Conservation (phyloP, 805 yeast species). For the Ogataea methanolica region DNA sequence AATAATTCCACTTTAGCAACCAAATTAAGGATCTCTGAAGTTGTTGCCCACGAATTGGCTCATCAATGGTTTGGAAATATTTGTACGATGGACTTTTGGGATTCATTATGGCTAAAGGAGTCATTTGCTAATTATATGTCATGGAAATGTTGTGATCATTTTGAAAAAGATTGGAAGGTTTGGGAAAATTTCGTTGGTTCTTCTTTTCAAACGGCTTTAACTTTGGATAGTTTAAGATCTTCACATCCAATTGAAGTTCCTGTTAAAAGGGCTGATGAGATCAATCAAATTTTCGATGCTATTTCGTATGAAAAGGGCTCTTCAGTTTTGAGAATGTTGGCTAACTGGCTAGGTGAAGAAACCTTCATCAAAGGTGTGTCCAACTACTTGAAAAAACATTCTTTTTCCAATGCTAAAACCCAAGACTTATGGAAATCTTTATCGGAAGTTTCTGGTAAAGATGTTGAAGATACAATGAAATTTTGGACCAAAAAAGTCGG, state of each 20-base stretch:
- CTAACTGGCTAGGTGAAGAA: slow-evolving; percentile 67
- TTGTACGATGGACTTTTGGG: slow-evolving; percentile 94
- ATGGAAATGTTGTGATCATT: slow-evolving; percentile 61
- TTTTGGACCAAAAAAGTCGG: slow-evolving; percentile 74
- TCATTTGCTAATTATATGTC: slow-evolving; percentile 90
- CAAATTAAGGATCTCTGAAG: slow-evolving; percentile 74
- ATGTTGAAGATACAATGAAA: slow-evolving; percentile 59
- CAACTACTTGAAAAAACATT: slow-evolving; percentile 55
- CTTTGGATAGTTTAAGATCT: slow-evolving; percentile 54
- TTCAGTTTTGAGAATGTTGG: slow-evolving; percentile 72
- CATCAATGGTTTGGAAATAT: slow-evolving; percentile 92
- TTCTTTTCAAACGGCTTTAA: slow-evolving; percentile 47
- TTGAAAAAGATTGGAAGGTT: slow-evolving; percentile 80
- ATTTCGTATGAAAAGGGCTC: slow-evolving; percentile 83
- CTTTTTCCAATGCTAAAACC: slow-evolving; percentile 69
- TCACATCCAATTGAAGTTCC: slow-evolving; percentile 89
- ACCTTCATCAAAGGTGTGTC: slow-evolving; percentile 72
- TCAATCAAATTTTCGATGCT: slow-evolving; percentile 78
- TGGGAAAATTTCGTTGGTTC: slow-evolving; percentile 56
- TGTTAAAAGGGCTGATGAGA: slow-evolving; percentile 73
- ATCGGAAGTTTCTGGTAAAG: slow-evolving; percentile 59
- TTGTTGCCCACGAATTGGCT: slow-evolving; percentile 84
- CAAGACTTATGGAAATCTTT: slow-evolving; percentile 68
- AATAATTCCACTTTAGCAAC: slow-evolving; percentile 44
- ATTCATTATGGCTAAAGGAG: slow-evolving; percentile 84